Conservation (phyloP, 2,329 filamentous ascomycete genomes). For the Sclerotinia subarctica region DNA sequence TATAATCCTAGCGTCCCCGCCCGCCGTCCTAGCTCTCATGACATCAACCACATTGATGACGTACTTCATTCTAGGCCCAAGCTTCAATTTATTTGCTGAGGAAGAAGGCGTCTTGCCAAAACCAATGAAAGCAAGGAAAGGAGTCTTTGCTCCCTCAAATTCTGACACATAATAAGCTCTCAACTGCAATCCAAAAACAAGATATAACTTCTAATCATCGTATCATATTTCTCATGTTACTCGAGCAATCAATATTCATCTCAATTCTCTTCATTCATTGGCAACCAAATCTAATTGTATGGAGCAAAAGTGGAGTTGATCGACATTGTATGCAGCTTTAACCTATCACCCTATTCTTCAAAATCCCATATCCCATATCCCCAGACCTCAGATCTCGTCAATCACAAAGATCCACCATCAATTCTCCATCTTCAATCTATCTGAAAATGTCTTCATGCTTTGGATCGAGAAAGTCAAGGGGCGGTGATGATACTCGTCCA, state of each 20-base stretch:
- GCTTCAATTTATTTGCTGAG: background rate
- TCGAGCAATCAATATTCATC: no score
- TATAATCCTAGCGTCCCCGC: background rate
- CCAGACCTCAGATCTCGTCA: background rate
- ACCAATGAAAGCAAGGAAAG: slow-evolving; percentile 11
- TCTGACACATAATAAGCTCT: slow-evolving; percentile 7
- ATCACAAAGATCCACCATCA: background rate
- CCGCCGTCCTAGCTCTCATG: background rate
- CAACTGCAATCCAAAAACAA: background rate
- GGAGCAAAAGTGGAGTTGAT: slow-evolving; percentile 8
- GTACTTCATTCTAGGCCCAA: background rate
- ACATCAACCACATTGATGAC: slow-evolving; percentile 2
- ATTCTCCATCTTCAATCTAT: background rate
- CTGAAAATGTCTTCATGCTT: slow-evolving; percentile 38
- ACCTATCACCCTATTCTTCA: slow-evolving; percentile 14
- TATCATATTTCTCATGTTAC: background rate
- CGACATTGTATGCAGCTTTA: slow-evolving; percentile 15
- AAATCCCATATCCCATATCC: background rate
- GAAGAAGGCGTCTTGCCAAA: background rate
- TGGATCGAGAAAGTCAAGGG: slow-evolving; percentile 35
- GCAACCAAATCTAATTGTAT: background rate
- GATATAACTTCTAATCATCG: background rate
- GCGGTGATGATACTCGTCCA: slow-evolving; percentile 50
- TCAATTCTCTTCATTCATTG: slow-evolving; percentile 1
- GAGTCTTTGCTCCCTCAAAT: background rate